Evolutionary conservation across 106 monocot genomes (phyloP).

Genomic region (Allium cepa): DNA sequence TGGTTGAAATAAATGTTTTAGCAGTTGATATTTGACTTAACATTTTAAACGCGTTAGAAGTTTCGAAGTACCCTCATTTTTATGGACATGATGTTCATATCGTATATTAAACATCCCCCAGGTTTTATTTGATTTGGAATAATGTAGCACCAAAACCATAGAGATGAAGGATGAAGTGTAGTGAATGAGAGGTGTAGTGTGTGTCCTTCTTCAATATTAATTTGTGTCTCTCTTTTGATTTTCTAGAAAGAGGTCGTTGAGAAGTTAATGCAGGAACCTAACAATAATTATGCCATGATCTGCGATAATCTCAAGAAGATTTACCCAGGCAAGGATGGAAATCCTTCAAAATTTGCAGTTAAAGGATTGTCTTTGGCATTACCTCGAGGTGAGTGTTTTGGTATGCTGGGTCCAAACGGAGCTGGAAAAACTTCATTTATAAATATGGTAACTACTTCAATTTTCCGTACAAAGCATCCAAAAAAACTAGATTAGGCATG

Average conservation of each 20-base stretch:
- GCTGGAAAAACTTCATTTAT: slow-evolving; percentile 85
- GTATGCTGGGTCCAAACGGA: slow-evolving; percentile 87
- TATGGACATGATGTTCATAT: no score
- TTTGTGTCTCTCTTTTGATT: not conserved
- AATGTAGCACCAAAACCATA: no score
- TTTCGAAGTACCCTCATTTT: no score
- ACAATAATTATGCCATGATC: slow-evolving; percentile 41
- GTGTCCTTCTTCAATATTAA: no score
- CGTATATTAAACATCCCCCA: no score
- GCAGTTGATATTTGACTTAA: no score
- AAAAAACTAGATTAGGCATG: not conserved
- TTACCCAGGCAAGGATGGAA: slow-evolving; percentile 73
- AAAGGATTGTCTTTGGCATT: slow-evolving; percentile 73
- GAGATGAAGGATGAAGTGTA: no score
- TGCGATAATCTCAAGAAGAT: slow-evolving; percentile 67
- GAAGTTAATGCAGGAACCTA: slow-evolving; percentile 34
- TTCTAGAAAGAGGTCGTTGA: slow-evolving; percentile 61
- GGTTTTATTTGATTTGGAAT: no score
- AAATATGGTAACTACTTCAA: slow-evolving; percentile 48
- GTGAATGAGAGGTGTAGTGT: no score
- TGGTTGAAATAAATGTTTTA: no score
- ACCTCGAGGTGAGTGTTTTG: slow-evolving; percentile 74
- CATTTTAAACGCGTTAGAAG: no score
- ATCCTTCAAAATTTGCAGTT: slow-evolving; percentile 70
- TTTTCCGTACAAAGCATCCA: not conserved